phyloP scores from a whole-genome alignment of 2,329 filamentous ascomycete genomes.

The Fusarium sp. region DNA sequence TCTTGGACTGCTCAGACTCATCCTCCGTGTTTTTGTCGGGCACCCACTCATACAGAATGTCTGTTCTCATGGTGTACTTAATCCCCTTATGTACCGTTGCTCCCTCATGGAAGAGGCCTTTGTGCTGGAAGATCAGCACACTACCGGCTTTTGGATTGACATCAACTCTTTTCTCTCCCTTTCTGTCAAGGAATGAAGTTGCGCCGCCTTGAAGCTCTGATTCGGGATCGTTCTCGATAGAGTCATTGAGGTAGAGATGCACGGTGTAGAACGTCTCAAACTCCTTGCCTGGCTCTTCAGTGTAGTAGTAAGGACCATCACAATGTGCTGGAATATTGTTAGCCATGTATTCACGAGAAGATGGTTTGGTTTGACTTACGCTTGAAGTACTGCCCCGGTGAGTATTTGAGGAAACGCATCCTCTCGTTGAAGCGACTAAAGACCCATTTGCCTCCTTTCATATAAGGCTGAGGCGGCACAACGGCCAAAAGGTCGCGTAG shows the following conservation, averaged over 20 bases:
- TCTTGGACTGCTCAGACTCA: background rate
- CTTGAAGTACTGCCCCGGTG: constrained; percentile 79
- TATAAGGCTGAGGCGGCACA: constrained; percentile 50
- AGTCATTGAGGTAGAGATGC: constrained; percentile 64
- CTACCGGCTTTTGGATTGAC: constrained; percentile 70
- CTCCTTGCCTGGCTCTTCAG: constrained; percentile 59
- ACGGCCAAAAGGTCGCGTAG: constrained; percentile 58
- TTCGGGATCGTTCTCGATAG: constrained; percentile 35
- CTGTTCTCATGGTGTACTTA: constrained; percentile 71
- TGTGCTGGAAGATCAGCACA: constrained; percentile 74
- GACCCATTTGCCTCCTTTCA: constrained; percentile 54
- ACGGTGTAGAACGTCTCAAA: constrained; percentile 67
- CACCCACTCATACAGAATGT: constrained; percentile 65
- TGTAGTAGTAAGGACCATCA: constrained; percentile 74
- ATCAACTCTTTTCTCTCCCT: constrained; percentile 62
- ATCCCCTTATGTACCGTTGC: constrained; percentile 65
- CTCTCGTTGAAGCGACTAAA: constrained; percentile 76
- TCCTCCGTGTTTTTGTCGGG: constrained; percentile 16
- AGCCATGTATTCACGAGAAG: background rate
- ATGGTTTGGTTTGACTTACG: constrained; percentile 51
- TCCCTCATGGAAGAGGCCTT: constrained; percentile 66
- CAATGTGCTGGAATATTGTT: constrained; percentile 68
- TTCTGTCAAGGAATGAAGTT: constrained; percentile 66
- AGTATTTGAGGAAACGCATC: constrained; percentile 82
- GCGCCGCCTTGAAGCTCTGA: constrained; percentile 65